Conservation (phyloP, 441 rosid genomes). For the Gossypium schwendimanii region DNA sequence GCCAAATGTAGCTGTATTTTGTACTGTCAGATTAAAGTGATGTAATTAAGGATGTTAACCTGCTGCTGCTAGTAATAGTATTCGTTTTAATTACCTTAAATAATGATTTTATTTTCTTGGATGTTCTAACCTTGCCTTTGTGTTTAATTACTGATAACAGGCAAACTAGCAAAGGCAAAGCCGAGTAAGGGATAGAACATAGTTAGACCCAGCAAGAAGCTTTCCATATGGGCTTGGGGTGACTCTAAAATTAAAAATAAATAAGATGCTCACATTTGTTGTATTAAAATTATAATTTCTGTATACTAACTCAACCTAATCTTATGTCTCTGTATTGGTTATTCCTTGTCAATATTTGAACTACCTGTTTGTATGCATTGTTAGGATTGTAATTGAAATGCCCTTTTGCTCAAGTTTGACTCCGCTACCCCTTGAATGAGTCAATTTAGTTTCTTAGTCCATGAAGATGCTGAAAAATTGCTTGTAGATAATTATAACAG, state of each 20-base stretch:
- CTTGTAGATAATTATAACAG: neutral
- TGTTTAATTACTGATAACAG: neutral
- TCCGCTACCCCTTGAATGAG: neutral
- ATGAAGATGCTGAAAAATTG: neutral
- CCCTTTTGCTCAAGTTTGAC: neutral
- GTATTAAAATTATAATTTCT: neutral
- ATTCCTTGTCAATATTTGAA: neutral
- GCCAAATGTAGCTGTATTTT: neutral
- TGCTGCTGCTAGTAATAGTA: neutral
- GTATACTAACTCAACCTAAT: neutral
- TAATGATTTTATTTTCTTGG: neutral
- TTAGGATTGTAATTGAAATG: neutral
- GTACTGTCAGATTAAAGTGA: neutral
- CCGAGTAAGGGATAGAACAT: neutral
- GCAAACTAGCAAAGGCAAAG: neutral
- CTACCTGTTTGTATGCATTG: neutral
- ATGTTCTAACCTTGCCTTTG: neutral
- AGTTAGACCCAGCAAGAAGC: neutral
- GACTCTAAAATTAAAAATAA: neutral
- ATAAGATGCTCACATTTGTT: conserved; percentile 3
- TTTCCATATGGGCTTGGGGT: neutral
- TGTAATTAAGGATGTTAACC: neutral
- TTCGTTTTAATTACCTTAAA: neutral
- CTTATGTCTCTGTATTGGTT: neutral
- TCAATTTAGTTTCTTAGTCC: neutral